A percentile compares a stretch with the other conserved stretches of the same genome.
Evolutionary conservation across 352 stramenopile species (phyloP).

Genomic region (Aphanomyces cochlioides): DNA sequence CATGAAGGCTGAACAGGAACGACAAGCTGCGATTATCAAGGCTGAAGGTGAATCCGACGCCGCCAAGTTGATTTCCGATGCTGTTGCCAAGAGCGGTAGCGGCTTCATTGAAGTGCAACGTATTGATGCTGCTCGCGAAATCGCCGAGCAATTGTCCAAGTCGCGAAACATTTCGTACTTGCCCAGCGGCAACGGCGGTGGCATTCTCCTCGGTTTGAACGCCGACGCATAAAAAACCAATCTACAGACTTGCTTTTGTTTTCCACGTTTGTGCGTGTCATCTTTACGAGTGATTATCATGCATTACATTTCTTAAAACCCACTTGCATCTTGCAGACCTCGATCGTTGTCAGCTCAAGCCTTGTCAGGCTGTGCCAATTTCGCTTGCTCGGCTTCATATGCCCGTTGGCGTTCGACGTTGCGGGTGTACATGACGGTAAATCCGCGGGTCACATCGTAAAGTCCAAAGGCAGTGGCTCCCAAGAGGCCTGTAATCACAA

Average conservation of each 20-base stretch:
- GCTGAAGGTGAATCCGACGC: constrained; percentile 97
- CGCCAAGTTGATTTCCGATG: constrained; percentile 96
- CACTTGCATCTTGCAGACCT: background rate
- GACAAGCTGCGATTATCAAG: constrained; percentile 87
- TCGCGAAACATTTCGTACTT: constrained; percentile 99
- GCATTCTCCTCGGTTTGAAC: constrained; percentile 74
- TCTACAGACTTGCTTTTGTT: background rate
- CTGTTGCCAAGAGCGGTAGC: constrained; percentile 95
- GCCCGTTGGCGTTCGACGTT: constrained; percentile 55
- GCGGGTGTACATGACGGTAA: constrained; percentile 72
- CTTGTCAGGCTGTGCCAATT: background rate
- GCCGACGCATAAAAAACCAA: constrained; percentile 23
- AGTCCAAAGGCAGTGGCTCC: constrained; percentile 59
- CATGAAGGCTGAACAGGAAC: constrained; percentile 98
- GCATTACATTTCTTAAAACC: no score
- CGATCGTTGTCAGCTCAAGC: background rate
- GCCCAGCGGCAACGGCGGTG: constrained; percentile 78
- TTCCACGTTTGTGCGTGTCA: background rate
- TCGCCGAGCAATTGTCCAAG: constrained; percentile 96
- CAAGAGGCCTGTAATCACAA: constrained; percentile 68
- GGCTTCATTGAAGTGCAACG: constrained; percentile 99
- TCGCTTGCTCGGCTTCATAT: constrained; percentile 25
- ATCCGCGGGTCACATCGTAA: constrained; percentile 75
- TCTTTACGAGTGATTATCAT: background rate
- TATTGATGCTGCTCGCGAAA: constrained; percentile 99